Evolutionary conservation across 305 asterid genomes (phyloP).

Genomic region (Andrographis paniculata): DNA sequence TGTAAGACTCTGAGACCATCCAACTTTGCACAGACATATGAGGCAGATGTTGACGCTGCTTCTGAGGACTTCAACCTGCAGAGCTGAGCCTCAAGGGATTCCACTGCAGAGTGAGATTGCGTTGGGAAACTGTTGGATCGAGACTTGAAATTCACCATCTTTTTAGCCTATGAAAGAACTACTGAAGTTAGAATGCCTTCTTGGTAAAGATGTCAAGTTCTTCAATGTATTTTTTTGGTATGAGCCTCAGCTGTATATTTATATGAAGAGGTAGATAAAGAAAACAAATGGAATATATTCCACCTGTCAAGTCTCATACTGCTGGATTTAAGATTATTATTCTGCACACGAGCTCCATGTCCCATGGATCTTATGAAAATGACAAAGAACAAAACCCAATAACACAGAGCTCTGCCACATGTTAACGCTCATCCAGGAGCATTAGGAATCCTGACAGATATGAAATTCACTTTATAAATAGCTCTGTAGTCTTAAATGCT

Average conservation of each 20-base stretch:
- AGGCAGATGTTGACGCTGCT: constrained; percentile 14
- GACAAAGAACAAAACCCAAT: constrained; percentile 7
- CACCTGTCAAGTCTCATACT: constrained; percentile 21
- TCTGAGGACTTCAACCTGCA: constrained; percentile 15
- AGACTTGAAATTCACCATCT: constrained; percentile 21
- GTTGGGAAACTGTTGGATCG: constrained; percentile 32
- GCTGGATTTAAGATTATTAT: too few species aligned
- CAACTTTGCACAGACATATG: constrained; percentile 17
- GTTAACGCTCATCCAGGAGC: constrained; percentile 6
- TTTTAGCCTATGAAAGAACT: constrained; percentile 16
- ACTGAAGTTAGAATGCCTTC: not conserved
- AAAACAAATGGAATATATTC: constrained; percentile 23
- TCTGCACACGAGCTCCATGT: constrained; percentile 17
- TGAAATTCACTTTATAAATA: too few species aligned
- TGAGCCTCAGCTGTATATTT: too few species aligned
- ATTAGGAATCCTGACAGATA: constrained; percentile 23
- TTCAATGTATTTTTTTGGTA: not conserved
- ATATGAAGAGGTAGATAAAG: not conserved
- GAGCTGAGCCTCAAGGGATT: constrained; percentile 11
- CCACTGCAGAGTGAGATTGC: constrained; percentile 20
- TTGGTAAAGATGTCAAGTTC: not conserved
- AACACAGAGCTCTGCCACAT: constrained; percentile 9
- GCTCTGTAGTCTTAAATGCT: too few species aligned
- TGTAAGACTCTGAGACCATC: constrained; percentile 20
- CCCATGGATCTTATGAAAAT: constrained; percentile 15